Evolutionary conservation across 1,284 basidiomycete genomes (phyloP), one percentile per base, ranked within the genome.

Genomic region (Xerocomus minutiporus): DNA sequence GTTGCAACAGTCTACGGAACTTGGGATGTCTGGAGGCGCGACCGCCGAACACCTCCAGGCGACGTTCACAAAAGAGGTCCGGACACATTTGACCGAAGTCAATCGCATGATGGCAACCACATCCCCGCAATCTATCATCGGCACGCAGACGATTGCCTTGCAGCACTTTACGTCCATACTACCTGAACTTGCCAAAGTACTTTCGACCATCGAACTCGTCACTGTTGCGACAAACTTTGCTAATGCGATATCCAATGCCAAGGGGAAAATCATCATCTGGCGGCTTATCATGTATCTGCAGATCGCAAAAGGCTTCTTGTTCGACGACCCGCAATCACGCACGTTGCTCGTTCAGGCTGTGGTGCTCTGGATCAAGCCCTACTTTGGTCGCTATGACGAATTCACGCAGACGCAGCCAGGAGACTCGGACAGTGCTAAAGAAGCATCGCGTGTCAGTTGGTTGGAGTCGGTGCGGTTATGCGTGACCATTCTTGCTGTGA

Each of bases 111-210:
- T 99, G 95, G 78, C 83, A 0, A 83, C 84, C 0, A 80, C 80
- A 2, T 80, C 88, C 15, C 91, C 91, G 0, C 77, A 83, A 2
- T 84, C 93, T 13, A 91, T 95, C 64, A 93, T 99, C 54, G 96
- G 96, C 42, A 96, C 95, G 0, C 95, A 99, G 68, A 96, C 92
- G 0, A 85, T 95, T 57, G 91, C 91, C 1, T 77, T 99, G 8
- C 94, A 97, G 66, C 90, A 96, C 70, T 98, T 97, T 69, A 89
- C 93, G 3, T 91, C 91, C 26, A 91, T 96, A 54, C 76, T 98
- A 9, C 93, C 95, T 1, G 91, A 94, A 65, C 76, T 98, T 13
- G 77, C 83, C 23, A 86, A 89, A 61, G 84, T 93, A 12, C 94
- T 92, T 67, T 72, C 82, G 5, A 84, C 80, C 1, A 79, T 87